Percentiles rank a stretch among this genome's conserved stretches.
Conservation (phyloP, 345 rosid species). For the rapeseed (Brassica napus) region Da-Ae NC_063451.1:46017501-46018000, state of each 20-base stretch:
- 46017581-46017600: background rate
- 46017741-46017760: background rate
- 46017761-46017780: background rate
- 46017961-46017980: background rate
- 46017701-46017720: background rate
- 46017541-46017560: background rate
- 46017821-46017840: conserved; percentile 27
- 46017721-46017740: background rate
- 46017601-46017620: background rate
- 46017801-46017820: conserved; percentile 4
- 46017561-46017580: background rate
- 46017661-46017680: too few species aligned
- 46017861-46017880: conserved; percentile 34
- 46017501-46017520: background rate
- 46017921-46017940: conserved; percentile 6
- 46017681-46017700: background rate
- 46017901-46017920: conserved; percentile 37
- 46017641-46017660: background rate
- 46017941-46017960: background rate
- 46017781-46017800: conserved; percentile 2
- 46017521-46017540: background rate
- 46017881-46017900: conserved; percentile 31
- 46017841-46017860: conserved; percentile 30
- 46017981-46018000: background rate
- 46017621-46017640: background rate